Evolutionary conservation across 2,329 filamentous ascomycete species (phyloP).

Genomic region (Blastomyces parvus): DNA sequence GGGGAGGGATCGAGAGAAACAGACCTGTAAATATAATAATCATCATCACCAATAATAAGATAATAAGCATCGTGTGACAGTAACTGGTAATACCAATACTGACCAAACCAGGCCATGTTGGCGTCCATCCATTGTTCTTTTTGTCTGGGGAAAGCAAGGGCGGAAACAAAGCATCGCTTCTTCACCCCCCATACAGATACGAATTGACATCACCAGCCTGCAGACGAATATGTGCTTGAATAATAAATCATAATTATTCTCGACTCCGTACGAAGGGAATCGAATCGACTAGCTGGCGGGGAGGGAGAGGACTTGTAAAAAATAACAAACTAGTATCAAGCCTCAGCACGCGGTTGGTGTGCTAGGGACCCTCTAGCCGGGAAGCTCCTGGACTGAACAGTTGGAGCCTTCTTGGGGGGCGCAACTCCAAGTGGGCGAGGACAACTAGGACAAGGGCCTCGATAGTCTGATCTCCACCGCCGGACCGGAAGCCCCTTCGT

Average conservation of each 20-base stretch:
- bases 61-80: not conserved
- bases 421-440: not conserved
- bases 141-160: not conserved
- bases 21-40: no score
- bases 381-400: not conserved
- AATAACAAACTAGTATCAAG: not conserved
- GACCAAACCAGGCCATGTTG: not conserved
- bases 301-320: not conserved
- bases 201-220: not conserved
- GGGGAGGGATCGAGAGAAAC: no score
- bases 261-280: no score
- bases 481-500: not conserved
- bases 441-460: no score
- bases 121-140: not conserved
- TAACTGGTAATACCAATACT: not conserved
- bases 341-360: not conserved
- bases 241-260: no score
- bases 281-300: not conserved
- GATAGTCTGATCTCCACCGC: constrained; percentile 3
- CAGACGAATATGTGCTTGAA: no score
- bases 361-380: not conserved
- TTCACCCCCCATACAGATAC: not conserved
- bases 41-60: not conserved
- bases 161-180: not conserved
- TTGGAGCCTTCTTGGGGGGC: not conserved